Evolutionary conservation across 2,329 filamentous ascomycete species (phyloP).

Genomic region (Tolypocladium cylindrosporum): DNA sequence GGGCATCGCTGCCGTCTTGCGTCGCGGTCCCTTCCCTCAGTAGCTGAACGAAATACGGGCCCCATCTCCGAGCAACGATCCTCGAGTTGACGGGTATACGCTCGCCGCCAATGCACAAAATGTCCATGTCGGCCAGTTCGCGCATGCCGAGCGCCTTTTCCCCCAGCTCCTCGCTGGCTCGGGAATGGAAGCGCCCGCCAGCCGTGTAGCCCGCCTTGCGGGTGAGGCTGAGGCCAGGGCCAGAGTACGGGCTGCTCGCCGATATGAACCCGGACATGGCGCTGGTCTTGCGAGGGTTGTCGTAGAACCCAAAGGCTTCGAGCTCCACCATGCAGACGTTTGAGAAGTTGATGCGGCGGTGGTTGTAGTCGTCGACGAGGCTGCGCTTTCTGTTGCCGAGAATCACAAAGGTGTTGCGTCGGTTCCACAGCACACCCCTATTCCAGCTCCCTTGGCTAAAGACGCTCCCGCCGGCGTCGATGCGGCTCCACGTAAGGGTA

Average conservation of each 20-base stretch:
- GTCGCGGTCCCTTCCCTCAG: constrained; percentile 70
- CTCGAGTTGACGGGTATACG: constrained; percentile 89
- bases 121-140: constrained; percentile 95
- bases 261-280: constrained; percentile 80
- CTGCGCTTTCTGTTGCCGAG: constrained; percentile 88
- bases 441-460: constrained; percentile 99
- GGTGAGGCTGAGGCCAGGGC: constrained; percentile 43
- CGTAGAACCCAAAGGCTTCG: constrained; percentile 93
- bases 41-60: constrained; percentile 89
- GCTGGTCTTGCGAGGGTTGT: constrained; percentile 73
- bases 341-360: constrained; percentile 92
- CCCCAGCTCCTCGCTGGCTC: constrained; percentile 76
- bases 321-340: constrained; percentile 96
- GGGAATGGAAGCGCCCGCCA: constrained; percentile 66
- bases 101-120: constrained; percentile 83
- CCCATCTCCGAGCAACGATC: constrained; percentile 81
- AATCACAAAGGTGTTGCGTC: constrained; percentile 91
- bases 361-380: constrained; percentile 95
- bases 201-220: constrained; percentile 55
- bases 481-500: constrained; percentile 85
- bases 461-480: constrained; percentile 87
- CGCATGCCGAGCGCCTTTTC: constrained; percentile 66
- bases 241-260: constrained; percentile 61
- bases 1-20: constrained; percentile 62
- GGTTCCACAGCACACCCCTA: constrained; percentile 83